A percentile compares a stretch with the other conserved stretches of the same genome.
Conservation (phyloP, 106 monocot genomes). For the Triglochin maritima region DNA sequence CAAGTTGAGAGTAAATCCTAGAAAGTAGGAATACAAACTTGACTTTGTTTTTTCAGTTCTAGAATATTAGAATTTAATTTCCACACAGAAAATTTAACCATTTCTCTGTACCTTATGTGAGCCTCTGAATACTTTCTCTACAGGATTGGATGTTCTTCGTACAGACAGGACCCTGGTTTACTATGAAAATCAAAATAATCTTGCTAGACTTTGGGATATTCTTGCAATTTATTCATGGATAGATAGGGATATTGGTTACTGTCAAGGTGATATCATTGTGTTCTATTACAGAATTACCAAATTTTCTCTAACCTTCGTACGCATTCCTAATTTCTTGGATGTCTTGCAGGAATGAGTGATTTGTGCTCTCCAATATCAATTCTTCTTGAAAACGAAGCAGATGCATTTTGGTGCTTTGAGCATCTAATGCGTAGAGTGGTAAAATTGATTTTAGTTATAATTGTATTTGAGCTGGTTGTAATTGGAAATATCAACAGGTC, state of each 20-base stretch:
- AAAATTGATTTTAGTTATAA: slow-evolving; percentile 1
- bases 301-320: neutral
- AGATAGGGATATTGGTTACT: slow-evolving; percentile 82
- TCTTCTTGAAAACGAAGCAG: slow-evolving; percentile 77
- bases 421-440: slow-evolving; percentile 75
- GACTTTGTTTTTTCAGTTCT: neutral
- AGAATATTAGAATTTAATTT: neutral
- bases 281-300: neutral
- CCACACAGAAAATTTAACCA: neutral
- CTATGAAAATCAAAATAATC: slow-evolving; percentile 63
- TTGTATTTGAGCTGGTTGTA: neutral
- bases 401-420: slow-evolving; percentile 98
- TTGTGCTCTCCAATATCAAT: slow-evolving; percentile 83
- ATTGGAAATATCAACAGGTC: no score
- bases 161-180: slow-evolving; percentile 72
- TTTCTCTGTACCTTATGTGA: neutral
- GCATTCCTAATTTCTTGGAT: neutral
- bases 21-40: neutral
- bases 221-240: slow-evolving; percentile 88
- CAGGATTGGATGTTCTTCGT: slow-evolving; percentile 81
- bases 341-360: slow-evolving; percentile 83
- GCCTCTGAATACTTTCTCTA: slow-evolving; percentile 1
- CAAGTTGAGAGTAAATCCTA: no score
- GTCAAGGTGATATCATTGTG: slow-evolving; percentile 48
- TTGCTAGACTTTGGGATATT: slow-evolving; percentile 74